Conservation (phyloP, 148 eudicot species). For the Chenopodium suecicum region DNA sequence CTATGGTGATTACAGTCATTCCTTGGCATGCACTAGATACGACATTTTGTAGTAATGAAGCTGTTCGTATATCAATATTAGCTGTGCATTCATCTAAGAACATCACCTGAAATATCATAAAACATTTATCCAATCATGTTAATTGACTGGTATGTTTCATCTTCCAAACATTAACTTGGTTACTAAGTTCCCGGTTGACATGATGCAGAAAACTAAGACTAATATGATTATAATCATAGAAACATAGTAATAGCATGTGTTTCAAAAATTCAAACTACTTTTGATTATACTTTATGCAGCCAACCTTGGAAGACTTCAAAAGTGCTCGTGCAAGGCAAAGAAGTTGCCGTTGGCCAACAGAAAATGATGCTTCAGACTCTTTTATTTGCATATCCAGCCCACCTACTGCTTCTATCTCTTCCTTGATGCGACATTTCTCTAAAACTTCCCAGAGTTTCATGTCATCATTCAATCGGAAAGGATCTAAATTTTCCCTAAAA, state of each 20-base stretch:
- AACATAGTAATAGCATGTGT: not conserved
- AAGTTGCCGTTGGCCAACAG: conserved; percentile 92
- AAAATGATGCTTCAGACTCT: conserved; percentile 70
- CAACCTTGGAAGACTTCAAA: conserved; percentile 85
- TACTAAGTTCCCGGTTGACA: not conserved
- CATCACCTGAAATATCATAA: conserved; percentile 52
- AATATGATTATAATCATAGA: not conserved
- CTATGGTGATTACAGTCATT: conserved; percentile 83
- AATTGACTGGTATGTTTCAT: not conserved
- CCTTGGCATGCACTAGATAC: conserved; percentile 80
- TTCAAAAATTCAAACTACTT: not conserved
- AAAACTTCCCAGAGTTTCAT: conserved; percentile 64
- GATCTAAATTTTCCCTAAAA: conserved; percentile 84
- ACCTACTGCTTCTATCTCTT: conserved; percentile 69
- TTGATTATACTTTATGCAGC: not conserved
- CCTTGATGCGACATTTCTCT: conserved; percentile 75
- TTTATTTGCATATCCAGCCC: conserved; percentile 73
- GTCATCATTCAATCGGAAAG: conserved; percentile 52
- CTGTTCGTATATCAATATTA: conserved; percentile 81
- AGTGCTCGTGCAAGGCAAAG: conserved; percentile 97
- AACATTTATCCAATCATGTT: not conserved
- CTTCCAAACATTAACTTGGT: not conserved
- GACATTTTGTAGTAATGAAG: conserved; percentile 67
- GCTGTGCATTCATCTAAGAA: conserved; percentile 99
- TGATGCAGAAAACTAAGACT: not conserved